Percentiles rank a stretch among this genome's conserved stretches.
These are phyloP conservation scores for Lachnellula cervina DNA, from an alignment of 2,329 filamentous ascomycete genomes.

Conservation along the genomic window DNA sequence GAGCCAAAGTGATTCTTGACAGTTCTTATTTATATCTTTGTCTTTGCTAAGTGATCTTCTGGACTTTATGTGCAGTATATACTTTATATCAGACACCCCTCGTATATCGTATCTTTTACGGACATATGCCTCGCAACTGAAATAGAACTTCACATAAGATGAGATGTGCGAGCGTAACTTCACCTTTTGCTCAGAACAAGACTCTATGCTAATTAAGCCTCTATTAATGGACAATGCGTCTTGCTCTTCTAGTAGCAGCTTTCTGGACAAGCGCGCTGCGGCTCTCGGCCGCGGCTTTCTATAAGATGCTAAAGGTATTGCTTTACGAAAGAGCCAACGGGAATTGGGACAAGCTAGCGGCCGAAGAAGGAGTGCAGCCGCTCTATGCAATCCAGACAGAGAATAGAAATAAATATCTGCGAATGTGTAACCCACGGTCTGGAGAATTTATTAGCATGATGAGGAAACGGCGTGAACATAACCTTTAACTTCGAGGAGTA, in stretches of 20 bases:
- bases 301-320: slow-evolving; percentile 42
- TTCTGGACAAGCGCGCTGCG: slow-evolving; percentile 38
- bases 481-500: neutral
- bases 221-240: too few species aligned
- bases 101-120: too few species aligned
- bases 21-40: too few species aligned
- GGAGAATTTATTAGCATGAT: neutral
- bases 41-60: too few species aligned
- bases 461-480: neutral
- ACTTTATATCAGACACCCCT: too few species aligned
- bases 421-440: neutral
- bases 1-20: too few species aligned
- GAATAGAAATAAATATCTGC: neutral
- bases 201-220: too few species aligned
- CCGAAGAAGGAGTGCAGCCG: neutral
- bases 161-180: too few species aligned
- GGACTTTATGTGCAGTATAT: too few species aligned
- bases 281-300: slow-evolving; percentile 41
- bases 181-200: too few species aligned
- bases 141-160: too few species aligned
- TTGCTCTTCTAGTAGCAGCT: neutral
- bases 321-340: slow-evolving; percentile 47
- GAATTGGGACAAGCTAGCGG: slow-evolving; percentile 36
- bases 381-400: neutral
- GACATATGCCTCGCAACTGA: too few species aligned